Conservation (phyloP, 2,329 filamentous ascomycete genomes). For the Aspergillus ochraceus region DNA sequence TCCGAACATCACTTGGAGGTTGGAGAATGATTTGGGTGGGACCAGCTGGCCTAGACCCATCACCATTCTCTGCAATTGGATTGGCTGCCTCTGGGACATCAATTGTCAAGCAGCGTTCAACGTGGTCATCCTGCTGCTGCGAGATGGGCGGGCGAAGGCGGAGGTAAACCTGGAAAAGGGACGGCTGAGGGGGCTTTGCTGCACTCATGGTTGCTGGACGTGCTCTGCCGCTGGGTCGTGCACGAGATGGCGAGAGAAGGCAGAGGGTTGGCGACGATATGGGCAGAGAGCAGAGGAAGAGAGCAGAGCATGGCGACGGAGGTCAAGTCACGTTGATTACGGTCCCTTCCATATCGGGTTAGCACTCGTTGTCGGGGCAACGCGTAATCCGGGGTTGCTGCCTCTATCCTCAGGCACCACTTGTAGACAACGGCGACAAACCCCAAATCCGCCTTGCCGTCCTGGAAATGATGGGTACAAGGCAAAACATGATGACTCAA, state of each 20-base stretch:
- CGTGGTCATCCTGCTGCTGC: conserved; percentile 38
- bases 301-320: neutral
- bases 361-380: conserved; percentile 20
- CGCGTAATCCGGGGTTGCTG: conserved; percentile 4
- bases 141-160: conserved; percentile 70
- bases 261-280: neutral
- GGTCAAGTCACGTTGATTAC: conserved; percentile 15
- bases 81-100: conserved; percentile 54
- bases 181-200: conserved; percentile 52
- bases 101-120: conserved; percentile 74
- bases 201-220: conserved; percentile 36
- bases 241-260: neutral
- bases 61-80: conserved; percentile 37
- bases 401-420: conserved; percentile 10
- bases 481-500: too few species aligned
- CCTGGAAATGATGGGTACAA: too few species aligned
- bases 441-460: neutral
- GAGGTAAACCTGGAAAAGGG: conserved; percentile 88
- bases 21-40: conserved; percentile 74
- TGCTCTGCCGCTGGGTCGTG: neutral
- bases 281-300: neutral
- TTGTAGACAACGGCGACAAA: neutral
- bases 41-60: conserved; percentile 20
- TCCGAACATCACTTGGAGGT: conserved; percentile 77
- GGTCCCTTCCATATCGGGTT: conserved; percentile 11